Base-by-base conservation (phyloP, 2,329 filamentous ascomycete genomes). In the Talaromyces sp. region DNA sequence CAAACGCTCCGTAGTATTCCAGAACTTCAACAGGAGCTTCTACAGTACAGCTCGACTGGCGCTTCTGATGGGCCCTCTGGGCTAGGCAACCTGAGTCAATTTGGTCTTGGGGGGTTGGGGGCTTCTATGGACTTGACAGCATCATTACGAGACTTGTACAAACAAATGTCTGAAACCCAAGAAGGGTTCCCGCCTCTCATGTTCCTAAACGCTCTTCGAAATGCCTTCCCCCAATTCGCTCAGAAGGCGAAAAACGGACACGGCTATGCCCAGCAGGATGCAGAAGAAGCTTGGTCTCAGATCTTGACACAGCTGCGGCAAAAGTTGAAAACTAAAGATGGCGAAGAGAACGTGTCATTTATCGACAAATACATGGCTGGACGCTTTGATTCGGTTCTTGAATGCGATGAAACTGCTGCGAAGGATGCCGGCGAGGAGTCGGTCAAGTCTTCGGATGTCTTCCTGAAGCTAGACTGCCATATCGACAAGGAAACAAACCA, bases 281-380 rank as follows among this genome's bases (percentile, higher is more conserved):
- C 95, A 0, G 95, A 99, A 75, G 95, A 99, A 76, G 95, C 93
- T 53, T 99, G 93, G 92, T 95, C 93, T 21, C 93, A 98, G 73
- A 96, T 99, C 63, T 79, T 99, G 6, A 86, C 89, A 51, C 90
- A 93, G 70, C 79, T 99, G 41, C 86, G 89, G 64, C 85, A 89
- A 69, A 93, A 90, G 71, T 78, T 98, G 56, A 88, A 86, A 71
- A 76, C 89, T 64, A 86, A 85, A 68, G 82, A 84, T 55, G 65
- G 71, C 2, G 69, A 70, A 17, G 69, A 70, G 2, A 82, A 86
- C 2, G 73, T 80, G 1, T 90, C 90, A 0, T 96, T 96, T 72
- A 84, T 99, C 64, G 91, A 97, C 72, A 91, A 89, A 73, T 98
- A 93, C 78, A 87, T 99, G 83, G 84, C 89, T 17, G 93, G 95